Evolutionary conservation across 768 basidiomycete species (phyloP).

Genomic region (Pleurotus platypus): DNA sequence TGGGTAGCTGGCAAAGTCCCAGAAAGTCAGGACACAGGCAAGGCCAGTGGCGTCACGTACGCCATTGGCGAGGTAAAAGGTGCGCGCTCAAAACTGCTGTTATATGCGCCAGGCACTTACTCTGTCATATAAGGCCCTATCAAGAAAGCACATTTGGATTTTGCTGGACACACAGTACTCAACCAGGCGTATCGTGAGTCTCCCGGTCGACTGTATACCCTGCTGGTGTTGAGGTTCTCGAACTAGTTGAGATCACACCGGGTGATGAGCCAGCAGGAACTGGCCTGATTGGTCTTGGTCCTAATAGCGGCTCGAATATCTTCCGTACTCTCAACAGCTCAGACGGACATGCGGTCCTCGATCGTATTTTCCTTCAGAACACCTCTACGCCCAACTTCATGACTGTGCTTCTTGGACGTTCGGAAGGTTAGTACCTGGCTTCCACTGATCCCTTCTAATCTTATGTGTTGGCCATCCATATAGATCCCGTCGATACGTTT

Average conservation of each 20-base stretch:
- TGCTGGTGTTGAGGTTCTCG: background rate
- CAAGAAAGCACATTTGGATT: slow-evolving; percentile 11
- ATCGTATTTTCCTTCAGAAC: slow-evolving; percentile 21
- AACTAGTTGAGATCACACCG: slow-evolving; percentile 10
- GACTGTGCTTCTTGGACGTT: slow-evolving; percentile 14
- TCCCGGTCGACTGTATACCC: background rate
- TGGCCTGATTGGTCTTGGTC: slow-evolving; percentile 21
- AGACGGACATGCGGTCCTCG: slow-evolving; percentile 15
- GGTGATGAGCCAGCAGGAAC: slow-evolving; percentile 4
- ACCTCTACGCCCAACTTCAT: slow-evolving; percentile 18
- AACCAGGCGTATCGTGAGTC: slow-evolving; percentile 18
- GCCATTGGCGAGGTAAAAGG: slow-evolving; percentile 17
- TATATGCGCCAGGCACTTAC: background rate
- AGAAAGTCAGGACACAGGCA: slow-evolving; percentile 11
- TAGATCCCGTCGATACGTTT: slow-evolving; percentile 1
- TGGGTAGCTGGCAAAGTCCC: slow-evolving; percentile 18
- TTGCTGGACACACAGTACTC: slow-evolving; percentile 15
- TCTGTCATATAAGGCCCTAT: slow-evolving; percentile 12
- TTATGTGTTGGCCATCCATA: background rate
- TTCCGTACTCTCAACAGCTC: slow-evolving; percentile 2
- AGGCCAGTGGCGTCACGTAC: slow-evolving; percentile 13
- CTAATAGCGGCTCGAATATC: slow-evolving; percentile 15
- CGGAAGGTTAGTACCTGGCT: background rate
- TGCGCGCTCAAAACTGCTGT: background rate
- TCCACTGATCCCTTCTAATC: background rate